A percentile compares a stretch with the other conserved stretches of the same genome.
Evolutionary conservation across 2,329 filamentous ascomycete species (phyloP).

Genomic region (Pyricularia pennisetigena): DNA sequence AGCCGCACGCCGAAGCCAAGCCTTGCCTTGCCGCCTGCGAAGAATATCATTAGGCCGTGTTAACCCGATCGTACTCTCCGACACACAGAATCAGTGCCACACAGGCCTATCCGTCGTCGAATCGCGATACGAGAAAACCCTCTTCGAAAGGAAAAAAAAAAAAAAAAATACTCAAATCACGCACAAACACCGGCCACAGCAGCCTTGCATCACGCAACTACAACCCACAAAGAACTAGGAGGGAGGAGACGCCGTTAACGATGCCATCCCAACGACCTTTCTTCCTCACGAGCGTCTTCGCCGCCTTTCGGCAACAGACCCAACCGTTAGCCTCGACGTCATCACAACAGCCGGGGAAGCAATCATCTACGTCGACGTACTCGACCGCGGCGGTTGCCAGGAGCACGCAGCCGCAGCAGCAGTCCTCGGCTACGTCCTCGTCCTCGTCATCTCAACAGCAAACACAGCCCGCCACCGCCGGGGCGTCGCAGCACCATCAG

Average conservation of each 20-base stretch:
- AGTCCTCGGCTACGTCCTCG: constrained; percentile 15
- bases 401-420: constrained; percentile 10
- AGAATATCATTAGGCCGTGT: not conserved
- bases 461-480: constrained; percentile 4
- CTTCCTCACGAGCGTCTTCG: constrained; percentile 47
- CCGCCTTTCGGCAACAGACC: constrained; percentile 40
- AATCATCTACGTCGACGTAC: constrained; percentile 25
- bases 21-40: not conserved
- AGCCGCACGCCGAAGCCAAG: not conserved
- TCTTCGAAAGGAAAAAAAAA: no score
- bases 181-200: not conserved
- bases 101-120: not conserved
- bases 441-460: constrained; percentile 8
- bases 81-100: not conserved
- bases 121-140: not conserved
- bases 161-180: not conserved
- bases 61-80: not conserved
- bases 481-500: constrained; percentile 6
- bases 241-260: constrained; percentile 5
- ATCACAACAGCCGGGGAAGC: constrained; percentile 21
- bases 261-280: constrained; percentile 46
- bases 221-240: not conserved
- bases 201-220: not conserved
- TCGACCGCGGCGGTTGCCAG: constrained; percentile 13
- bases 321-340: constrained; percentile 11